These are phyloP conservation scores for Lippia alba DNA, from an alignment of 305 asterid species.

Conservation along the genomic window DNA sequence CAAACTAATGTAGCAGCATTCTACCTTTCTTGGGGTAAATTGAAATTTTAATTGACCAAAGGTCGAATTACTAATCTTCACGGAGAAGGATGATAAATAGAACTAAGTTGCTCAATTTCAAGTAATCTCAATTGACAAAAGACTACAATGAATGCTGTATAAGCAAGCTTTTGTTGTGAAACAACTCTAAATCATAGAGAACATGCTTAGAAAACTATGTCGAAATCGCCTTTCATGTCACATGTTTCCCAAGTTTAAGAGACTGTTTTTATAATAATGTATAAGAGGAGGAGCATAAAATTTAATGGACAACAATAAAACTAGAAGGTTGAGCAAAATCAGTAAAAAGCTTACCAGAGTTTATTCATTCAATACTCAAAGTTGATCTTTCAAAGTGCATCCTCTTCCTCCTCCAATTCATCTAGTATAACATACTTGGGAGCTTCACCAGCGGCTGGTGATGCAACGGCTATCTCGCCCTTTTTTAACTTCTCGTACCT, in stretches of 20 bases:
- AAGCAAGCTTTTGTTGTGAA: background rate
- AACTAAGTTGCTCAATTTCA: too few species aligned
- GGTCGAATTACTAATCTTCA: too few species aligned
- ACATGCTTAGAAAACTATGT: background rate
- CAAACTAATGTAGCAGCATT: too few species aligned
- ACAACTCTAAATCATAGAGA: background rate
- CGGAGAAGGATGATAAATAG: too few species aligned
- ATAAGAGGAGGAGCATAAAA: background rate
- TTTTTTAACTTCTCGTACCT: conserved; percentile 84
- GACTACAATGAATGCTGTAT: background rate
- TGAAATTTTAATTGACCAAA: too few species aligned
- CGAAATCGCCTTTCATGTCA: background rate
- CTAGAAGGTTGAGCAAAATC: conserved; percentile 5
- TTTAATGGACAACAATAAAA: conserved; percentile 3
- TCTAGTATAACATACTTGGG: conserved; percentile 94
- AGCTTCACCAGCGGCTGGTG: conserved; percentile 41
- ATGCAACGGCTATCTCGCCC: conserved; percentile 50
- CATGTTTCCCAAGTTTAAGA: background rate
- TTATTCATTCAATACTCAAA: conserved; percentile 30
- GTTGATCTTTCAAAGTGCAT: conserved; percentile 43
- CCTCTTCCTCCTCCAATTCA: conserved; percentile 87
- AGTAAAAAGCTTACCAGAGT: conserved; percentile 53
- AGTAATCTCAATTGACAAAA: background rate
- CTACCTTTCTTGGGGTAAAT: too few species aligned
- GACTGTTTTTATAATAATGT: background rate